Base-by-base conservation (phyloP, 495 filamentous ascomycete genomes). In the Penicillium manginii region DNA sequence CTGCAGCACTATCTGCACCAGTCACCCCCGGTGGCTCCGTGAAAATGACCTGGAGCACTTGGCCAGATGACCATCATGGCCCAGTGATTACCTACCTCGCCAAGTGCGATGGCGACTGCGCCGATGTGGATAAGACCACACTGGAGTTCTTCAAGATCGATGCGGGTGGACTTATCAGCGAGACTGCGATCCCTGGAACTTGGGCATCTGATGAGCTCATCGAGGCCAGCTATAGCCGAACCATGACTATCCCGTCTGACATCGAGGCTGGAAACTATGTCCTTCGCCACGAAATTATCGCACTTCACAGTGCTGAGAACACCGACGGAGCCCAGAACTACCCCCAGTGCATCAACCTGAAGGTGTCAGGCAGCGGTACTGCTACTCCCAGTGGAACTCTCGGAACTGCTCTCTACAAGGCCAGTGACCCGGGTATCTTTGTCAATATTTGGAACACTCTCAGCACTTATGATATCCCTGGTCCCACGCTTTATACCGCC, bases 101-200 rank as follows among this genome's bases (percentile, higher is more conserved):
- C 46, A 73, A 81, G 11, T 92, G 89, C 81, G 76, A 83, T 59
- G 87, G 86, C 19, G 74, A 83, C 50, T 91, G 88, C 75, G 76
- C 81, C 52, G 79, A 72, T 0, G 88, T 85, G 22, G 81, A 89
- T 72, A 86, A 87, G 73, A 78, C 74, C 0, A 68, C 62, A 0
- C 82, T 92, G 12, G 63, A 85, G 47, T 92, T 87, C 75, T 89
- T 92, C 83, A 92, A 92, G 83, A 88, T 92, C 57, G 83, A 81
- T 59, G 80, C 81, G n/a, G 69, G 73, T 2, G 89, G 87, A 50
- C 75, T 90, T 22, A 52, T 63, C 39, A 50, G 45, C 10, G 53
- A 55, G 15, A 22, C 46, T 18, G 32, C 47, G 7, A 43, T 51
- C 1, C 80, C 79, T 21, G 87, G 86, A 21, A 78, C 65, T 21